Conservation (phyloP, 129 eudicot genomes). For the Silybum marianum region DNA sequence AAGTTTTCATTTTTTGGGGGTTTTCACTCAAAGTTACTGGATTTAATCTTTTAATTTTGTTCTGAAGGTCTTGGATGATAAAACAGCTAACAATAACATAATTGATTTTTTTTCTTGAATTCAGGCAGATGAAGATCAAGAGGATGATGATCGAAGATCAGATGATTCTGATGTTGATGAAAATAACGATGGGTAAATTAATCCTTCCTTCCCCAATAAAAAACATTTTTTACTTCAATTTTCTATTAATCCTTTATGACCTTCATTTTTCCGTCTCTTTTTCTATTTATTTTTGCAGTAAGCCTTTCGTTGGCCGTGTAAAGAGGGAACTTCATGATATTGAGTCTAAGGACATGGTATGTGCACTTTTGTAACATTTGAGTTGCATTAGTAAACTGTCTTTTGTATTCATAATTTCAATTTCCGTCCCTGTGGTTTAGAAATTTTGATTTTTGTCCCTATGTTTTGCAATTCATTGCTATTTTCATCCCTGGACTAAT, state of each 20-base stretch:
- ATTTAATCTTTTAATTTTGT: neutral
- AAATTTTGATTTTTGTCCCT: too few relatives aligned
- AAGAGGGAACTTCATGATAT: slow-evolving; percentile 68
- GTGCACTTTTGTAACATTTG: slow-evolving; percentile 25
- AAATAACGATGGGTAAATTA: slow-evolving; percentile 52
- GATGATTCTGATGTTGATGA: slow-evolving; percentile 70
- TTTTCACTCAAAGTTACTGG: too few relatives aligned
- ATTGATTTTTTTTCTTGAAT: slow-evolving; percentile 9
- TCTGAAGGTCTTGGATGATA: neutral
- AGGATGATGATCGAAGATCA: slow-evolving; percentile 64
- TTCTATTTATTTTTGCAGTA: slow-evolving; percentile 29
- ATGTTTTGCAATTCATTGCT: too few relatives aligned
- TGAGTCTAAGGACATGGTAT: slow-evolving; percentile 61
- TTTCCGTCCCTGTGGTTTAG: too few relatives aligned
- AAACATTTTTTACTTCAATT: neutral
- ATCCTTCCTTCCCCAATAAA: neutral
- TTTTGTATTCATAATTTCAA: neutral
- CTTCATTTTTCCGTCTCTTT: neutral
- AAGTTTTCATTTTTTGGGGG: too few relatives aligned
- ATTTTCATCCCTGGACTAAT: too few relatives aligned
- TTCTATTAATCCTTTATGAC: neutral
- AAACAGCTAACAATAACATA: neutral
- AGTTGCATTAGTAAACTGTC: too few relatives aligned
- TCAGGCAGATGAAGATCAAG: slow-evolving; percentile 86
- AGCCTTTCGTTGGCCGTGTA: slow-evolving; percentile 54